These are phyloP conservation scores for Fusarium musae DNA, from an alignment of 2,329 filamentous ascomycete genomes.

Conservation along the genomic window DNA sequence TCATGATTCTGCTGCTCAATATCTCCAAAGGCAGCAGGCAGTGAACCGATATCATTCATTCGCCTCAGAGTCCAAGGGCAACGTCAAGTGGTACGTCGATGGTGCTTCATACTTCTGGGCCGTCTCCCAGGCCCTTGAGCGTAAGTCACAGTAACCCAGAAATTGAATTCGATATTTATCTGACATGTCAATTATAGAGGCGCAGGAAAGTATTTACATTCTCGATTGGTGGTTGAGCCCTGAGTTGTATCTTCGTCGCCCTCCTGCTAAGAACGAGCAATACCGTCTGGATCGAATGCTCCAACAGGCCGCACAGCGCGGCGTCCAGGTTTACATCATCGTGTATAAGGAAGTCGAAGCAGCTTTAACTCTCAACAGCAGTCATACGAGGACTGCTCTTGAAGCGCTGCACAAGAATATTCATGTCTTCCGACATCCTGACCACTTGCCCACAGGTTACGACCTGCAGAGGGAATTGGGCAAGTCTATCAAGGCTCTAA, in stretches of 20 bases:
- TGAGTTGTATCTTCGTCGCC: slow-evolving; percentile 86
- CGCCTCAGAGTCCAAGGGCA: slow-evolving; percentile 76
- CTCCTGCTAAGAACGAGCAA: slow-evolving; percentile 81
- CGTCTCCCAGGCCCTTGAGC: slow-evolving; percentile 80
- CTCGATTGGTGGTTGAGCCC: slow-evolving; percentile 92
- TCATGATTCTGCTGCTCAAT: slow-evolving; percentile 19
- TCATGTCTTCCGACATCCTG: slow-evolving; percentile 88
- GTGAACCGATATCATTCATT: slow-evolving; percentile 73
- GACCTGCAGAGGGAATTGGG: slow-evolving; percentile 75
- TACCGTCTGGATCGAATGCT: slow-evolving; percentile 89
- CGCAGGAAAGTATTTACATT: slow-evolving; percentile 83
- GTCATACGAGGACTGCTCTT: slow-evolving; percentile 24
- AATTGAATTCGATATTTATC: background rate
- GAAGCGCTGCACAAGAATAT: slow-evolving; percentile 15
- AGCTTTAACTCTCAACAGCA: slow-evolving; percentile 71
- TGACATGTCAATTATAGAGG: slow-evolving; percentile 57
- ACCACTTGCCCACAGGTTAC: slow-evolving; percentile 81
- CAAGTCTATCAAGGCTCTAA: slow-evolving; percentile 64
- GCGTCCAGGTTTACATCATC: slow-evolving; percentile 85
- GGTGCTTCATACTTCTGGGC: slow-evolving; percentile 88
- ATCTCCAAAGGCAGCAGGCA: slow-evolving; percentile 55
- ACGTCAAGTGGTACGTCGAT: slow-evolving; percentile 90
- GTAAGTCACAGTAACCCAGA: slow-evolving; percentile 48
- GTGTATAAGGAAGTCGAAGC: slow-evolving; percentile 93
- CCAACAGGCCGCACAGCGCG: slow-evolving; percentile 81